These are phyloP conservation scores for Phytopythium cucurbitacearum DNA, from an alignment of 352 stramenopile species.

Conservation along the genomic window DNA sequence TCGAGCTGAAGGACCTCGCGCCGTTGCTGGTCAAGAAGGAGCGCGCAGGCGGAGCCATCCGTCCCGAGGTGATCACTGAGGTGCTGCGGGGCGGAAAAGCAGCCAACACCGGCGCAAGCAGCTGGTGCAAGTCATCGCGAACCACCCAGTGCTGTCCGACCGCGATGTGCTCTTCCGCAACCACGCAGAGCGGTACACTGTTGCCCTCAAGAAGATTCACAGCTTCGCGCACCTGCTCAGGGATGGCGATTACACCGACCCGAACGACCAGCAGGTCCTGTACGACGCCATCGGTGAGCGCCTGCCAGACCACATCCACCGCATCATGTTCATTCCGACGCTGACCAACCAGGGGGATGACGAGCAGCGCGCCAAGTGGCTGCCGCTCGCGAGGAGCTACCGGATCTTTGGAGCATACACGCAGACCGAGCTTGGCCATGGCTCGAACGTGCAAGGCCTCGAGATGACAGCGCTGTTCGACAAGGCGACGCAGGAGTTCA, in stretches of 20 bases:
- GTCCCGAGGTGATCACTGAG: conserved; percentile 15
- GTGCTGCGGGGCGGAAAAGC: conserved; percentile 17
- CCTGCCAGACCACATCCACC: conserved; percentile 41
- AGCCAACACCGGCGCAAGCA: conserved; percentile 28
- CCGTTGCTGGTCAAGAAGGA: conserved; percentile 42
- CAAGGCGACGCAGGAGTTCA: conserved; percentile 71
- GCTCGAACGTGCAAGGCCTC: conserved; percentile 79
- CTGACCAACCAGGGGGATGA: conserved; percentile 31
- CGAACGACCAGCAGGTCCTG: conserved; percentile 13
- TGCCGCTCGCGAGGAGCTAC: conserved; percentile 36
- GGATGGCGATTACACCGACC: conserved; percentile 24
- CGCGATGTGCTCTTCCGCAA: conserved; percentile 30
- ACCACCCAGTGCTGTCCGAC: conserved; percentile 27
- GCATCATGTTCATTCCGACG: conserved; percentile 39
- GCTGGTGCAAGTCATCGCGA: conserved; percentile 13
- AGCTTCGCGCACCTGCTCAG: conserved; percentile 20
- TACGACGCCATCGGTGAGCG: conserved; percentile 38
- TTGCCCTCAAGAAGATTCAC: conserved; percentile 26
- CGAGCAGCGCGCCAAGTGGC: conserved; percentile 46
- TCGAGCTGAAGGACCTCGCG: conserved; percentile 41
- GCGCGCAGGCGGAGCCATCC: conserved; percentile 23
- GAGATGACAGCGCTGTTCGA: conserved; percentile 91
- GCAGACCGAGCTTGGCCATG: conserved; percentile 92
- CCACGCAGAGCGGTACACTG: conserved; percentile 32
- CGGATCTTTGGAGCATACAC: conserved; percentile 82